phyloP scores from a whole-genome alignment of 257 asterid species.

The Solanum etuberosum region DNA sequence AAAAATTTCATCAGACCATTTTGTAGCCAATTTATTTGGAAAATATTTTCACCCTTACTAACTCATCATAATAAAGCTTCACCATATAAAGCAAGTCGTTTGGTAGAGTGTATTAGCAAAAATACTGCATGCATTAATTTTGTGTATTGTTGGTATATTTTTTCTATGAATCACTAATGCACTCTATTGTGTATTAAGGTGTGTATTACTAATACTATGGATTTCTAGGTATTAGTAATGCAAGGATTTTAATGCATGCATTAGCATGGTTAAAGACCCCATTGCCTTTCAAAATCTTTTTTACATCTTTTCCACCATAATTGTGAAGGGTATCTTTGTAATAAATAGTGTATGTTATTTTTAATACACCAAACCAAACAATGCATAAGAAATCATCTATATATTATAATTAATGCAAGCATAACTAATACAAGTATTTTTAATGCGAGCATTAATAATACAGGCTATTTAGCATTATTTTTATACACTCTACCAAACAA shows the following conservation, averaged over 20 bases:
- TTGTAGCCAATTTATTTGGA: not conserved
- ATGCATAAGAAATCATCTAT: not conserved
- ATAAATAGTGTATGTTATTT: too few relatives aligned
- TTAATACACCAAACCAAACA: not conserved
- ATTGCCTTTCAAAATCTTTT: too few relatives aligned
- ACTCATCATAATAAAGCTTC: not conserved
- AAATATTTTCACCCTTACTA: not conserved
- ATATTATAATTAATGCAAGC: not conserved
- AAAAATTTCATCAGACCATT: not conserved
- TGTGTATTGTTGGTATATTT: not conserved
- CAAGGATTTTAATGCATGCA: not conserved
- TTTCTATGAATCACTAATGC: too few relatives aligned
- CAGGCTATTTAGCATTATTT: not conserved
- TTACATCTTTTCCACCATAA: too few relatives aligned
- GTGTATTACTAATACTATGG: not conserved
- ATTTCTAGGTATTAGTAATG: not conserved
- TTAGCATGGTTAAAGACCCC: too few relatives aligned
- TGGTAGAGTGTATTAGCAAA: not conserved
- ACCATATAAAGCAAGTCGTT: not conserved
- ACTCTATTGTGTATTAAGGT: not conserved
- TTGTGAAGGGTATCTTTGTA: not conserved
- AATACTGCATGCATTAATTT: not conserved
- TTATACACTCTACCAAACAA: not conserved
- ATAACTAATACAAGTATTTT: too few relatives aligned
- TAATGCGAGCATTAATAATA: too few relatives aligned